phyloP scores from a whole-genome alignment of 129 eudicot genomes.

The Ambrosia artemisiifolia region DNA sequence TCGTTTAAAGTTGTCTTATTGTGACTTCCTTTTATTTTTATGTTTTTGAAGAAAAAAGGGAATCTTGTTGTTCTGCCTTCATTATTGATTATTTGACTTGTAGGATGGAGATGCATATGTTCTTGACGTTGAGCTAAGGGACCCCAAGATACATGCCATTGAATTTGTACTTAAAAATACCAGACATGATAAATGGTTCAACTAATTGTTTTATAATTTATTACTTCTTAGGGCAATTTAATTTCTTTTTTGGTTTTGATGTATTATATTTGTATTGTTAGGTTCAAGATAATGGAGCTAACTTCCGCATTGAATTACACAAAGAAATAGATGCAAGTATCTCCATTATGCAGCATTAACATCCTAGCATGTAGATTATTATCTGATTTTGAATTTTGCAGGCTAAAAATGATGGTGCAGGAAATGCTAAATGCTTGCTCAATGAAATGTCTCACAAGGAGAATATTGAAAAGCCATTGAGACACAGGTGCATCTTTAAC shows the following conservation, averaged over 20 bases:
- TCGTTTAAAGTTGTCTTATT: constrained; percentile 2
- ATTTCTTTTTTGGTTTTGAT: constrained; percentile 8
- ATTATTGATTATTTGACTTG: constrained; percentile 24
- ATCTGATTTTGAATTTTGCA: constrained; percentile 13
- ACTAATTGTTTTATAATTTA: neutral
- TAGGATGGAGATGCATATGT: constrained; percentile 41
- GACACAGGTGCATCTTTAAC: constrained; percentile 38
- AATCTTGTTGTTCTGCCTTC: neutral
- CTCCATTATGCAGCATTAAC: constrained; percentile 8
- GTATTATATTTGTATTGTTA: constrained; percentile 17
- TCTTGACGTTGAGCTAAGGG: constrained; percentile 38
- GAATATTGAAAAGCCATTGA: constrained; percentile 35
- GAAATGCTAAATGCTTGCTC: constrained; percentile 39
- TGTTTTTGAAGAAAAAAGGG: neutral
- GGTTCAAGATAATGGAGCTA: constrained; percentile 46
- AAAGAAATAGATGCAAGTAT: constrained; percentile 32
- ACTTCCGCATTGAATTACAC: constrained; percentile 38
- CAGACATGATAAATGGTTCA: constrained; percentile 40
- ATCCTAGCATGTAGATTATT: constrained; percentile 3
- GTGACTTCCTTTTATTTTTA: neutral
- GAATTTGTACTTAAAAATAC: constrained; percentile 50
- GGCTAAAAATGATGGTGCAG: constrained; percentile 29
- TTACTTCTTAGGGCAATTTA: neutral
- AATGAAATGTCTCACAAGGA: constrained; percentile 33
- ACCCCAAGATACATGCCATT: constrained; percentile 43